Evolutionary conservation across 1,139 yeast genomes (phyloP).

Genomic region (Diutina scorzettiae): DNA sequence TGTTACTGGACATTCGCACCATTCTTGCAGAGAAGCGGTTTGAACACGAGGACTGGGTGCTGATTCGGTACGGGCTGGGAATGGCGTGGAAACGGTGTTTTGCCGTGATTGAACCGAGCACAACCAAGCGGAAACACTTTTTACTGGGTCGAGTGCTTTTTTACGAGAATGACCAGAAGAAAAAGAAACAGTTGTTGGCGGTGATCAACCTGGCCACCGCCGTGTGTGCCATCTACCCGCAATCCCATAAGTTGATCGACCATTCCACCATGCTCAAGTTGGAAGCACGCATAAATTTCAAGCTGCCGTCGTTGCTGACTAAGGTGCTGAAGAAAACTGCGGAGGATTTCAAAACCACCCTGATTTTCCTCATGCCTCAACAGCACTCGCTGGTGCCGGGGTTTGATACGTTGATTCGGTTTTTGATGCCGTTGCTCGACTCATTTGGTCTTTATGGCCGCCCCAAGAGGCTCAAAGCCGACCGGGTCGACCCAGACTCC

Average conservation of each 20-base stretch:
- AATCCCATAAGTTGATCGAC: constrained; percentile 67
- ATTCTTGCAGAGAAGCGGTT: constrained; percentile 76
- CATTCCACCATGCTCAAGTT: constrained; percentile 79
- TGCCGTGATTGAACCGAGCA: constrained; percentile 76
- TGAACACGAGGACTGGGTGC: constrained; percentile 88
- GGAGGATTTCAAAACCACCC: constrained; percentile 50
- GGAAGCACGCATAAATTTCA: constrained; percentile 68
- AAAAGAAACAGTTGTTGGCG: constrained; percentile 72
- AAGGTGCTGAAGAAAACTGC: constrained; percentile 25
- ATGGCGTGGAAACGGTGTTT: constrained; percentile 96
- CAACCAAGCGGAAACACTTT: constrained; percentile 30
- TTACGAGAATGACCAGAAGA: constrained; percentile 49
- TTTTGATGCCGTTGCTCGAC: constrained; percentile 75
- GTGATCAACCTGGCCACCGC: constrained; percentile 58
- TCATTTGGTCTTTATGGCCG: constrained; percentile 85
- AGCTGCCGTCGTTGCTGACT: constrained; percentile 21
- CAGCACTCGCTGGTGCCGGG: constrained; percentile 90
- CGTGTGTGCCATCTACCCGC: constrained; percentile 91
- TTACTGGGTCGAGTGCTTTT: constrained; percentile 48
- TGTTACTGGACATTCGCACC: constrained; percentile 76
- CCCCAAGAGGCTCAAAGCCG: constrained; percentile 80
- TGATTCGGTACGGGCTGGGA: constrained; percentile 90
- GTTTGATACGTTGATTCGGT: constrained; percentile 83
- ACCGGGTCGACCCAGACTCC: constrained; percentile 67
- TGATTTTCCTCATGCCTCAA: constrained; percentile 93